Conservation (phyloP, 78 protist genomes). For the Guillardia theta region DNA sequence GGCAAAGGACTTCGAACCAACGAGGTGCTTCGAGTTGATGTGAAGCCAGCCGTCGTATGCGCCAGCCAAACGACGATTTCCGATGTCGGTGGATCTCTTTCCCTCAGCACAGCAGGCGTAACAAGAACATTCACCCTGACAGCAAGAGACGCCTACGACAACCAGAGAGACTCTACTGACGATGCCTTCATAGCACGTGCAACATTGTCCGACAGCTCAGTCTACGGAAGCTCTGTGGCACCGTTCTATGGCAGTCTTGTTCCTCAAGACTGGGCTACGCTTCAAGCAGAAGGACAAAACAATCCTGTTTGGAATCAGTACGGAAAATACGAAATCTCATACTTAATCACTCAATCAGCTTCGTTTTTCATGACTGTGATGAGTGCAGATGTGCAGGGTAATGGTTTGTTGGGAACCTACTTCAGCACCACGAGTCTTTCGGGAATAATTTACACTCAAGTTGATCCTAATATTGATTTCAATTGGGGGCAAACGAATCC, state of each 20-base stretch:
- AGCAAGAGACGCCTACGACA: conserved; percentile 32
- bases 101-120: background rate
- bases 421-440: background rate
- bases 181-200: conserved; percentile 44
- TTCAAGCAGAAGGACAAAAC: background rate
- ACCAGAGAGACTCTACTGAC: background rate
- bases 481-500: conserved; percentile 4
- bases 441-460: background rate
- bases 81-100: background rate
- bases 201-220: background rate
- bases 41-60: background rate
- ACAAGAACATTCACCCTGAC: conserved; percentile 29
- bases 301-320: background rate
- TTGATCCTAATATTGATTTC: background rate
- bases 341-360: background rate
- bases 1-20: conserved; percentile 20
- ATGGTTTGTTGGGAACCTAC: conserved; percentile 36
- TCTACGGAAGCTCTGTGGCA: background rate
- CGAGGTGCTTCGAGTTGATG: conserved; percentile 15
- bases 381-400: background rate
- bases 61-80: background rate
- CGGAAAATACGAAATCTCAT: background rate
- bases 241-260: background rate
- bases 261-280: background rate
- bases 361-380: background rate